phyloP scores from a whole-genome alignment of 352 stramenopile genomes.

The Hyaloperonospora brassicae region DNA sequence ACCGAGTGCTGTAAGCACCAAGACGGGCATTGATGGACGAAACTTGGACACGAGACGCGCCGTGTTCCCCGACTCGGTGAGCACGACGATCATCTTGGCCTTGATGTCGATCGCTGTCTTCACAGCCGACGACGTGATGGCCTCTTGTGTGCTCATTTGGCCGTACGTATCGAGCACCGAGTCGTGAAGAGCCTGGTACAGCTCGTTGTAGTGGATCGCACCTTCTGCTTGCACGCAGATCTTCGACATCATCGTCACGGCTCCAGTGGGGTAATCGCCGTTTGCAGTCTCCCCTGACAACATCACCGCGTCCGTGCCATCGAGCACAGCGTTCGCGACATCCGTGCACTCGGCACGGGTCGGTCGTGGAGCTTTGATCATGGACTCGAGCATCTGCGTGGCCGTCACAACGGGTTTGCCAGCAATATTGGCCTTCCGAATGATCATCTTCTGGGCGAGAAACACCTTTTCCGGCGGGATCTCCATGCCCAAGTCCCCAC shows the following conservation, averaged over 20 bases:
- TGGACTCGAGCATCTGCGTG: slow-evolving; percentile 99
- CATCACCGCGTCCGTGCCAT: slow-evolving; percentile 97
- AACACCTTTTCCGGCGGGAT: slow-evolving; percentile 98
- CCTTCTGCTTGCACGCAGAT: slow-evolving; percentile 89
- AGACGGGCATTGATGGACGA: slow-evolving; percentile 61
- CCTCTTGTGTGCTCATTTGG: slow-evolving; percentile 85
- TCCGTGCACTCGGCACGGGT: slow-evolving; percentile 98
- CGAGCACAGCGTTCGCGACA: slow-evolving; percentile 97
- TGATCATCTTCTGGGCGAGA: slow-evolving; percentile 99
- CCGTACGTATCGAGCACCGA: slow-evolving; percentile 57
- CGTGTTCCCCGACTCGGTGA: slow-evolving; percentile 92
- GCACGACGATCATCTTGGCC: slow-evolving; percentile 95
- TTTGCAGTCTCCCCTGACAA: slow-evolving; percentile 98
- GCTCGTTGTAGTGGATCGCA: slow-evolving; percentile 86
- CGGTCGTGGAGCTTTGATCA: slow-evolving; percentile 95
- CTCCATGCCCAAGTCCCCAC: slow-evolving; percentile 98
- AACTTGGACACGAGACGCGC: slow-evolving; percentile 94
- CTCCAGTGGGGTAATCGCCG: slow-evolving; percentile 92
- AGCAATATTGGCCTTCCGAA: slow-evolving; percentile 92
- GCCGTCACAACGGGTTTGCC: slow-evolving; percentile 97
- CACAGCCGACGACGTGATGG: slow-evolving; percentile 94
- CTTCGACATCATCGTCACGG: slow-evolving; percentile 93
- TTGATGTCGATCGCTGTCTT: slow-evolving; percentile 96
- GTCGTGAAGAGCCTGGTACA: slow-evolving; percentile 75
- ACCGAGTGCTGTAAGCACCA: slow-evolving; percentile 58